These are phyloP conservation scores for Pisolithus sp. DNA, from an alignment of 768 basidiomycete genomes.

Conservation along the genomic window DNA sequence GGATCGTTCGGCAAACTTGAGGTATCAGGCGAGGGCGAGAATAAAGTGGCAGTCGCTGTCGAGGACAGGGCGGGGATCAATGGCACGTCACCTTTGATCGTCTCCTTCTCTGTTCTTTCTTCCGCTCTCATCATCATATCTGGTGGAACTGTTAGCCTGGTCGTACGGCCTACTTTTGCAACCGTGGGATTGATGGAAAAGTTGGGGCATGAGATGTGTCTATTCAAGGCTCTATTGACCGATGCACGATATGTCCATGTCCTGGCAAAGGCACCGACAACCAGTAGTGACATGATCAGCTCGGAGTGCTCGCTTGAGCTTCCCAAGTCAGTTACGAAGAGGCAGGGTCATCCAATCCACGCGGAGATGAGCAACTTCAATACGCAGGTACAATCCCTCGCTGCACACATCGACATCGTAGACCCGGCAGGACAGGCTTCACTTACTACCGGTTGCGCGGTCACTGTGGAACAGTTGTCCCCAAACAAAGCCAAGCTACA, in stretches of 20 bases:
- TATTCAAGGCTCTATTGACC: conserved; percentile 17
- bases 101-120: conserved; percentile 19
- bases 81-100: conserved; percentile 13
- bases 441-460: conserved; percentile 14
- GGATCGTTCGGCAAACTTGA: conserved; percentile 17
- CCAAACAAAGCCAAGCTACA: conserved; percentile 1
- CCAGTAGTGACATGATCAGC: conserved; percentile 1
- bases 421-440: conserved; percentile 15
- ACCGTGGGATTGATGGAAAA: background rate
- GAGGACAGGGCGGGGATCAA: conserved; percentile 14
- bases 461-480: conserved; percentile 10
- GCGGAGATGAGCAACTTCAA: conserved; percentile 11
- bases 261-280: conserved; percentile 16
- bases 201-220: background rate
- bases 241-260: conserved; percentile 16
- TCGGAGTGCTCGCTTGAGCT: background rate
- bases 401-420: conserved; percentile 13
- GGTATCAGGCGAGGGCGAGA: conserved; percentile 10
- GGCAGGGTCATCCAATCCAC: conserved; percentile 11
- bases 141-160: conserved; percentile 13
- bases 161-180: conserved; percentile 11
- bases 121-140: conserved; percentile 9
- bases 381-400: conserved; percentile 14
- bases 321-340: conserved; percentile 3
- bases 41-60: conserved; percentile 13